Percentiles rank a stretch among this genome's conserved stretches.
Evolutionary conservation across 1,284 basidiomycete genomes (phyloP).

Genomic region (Cutaneotrichosporon cavernicola): DNA sequence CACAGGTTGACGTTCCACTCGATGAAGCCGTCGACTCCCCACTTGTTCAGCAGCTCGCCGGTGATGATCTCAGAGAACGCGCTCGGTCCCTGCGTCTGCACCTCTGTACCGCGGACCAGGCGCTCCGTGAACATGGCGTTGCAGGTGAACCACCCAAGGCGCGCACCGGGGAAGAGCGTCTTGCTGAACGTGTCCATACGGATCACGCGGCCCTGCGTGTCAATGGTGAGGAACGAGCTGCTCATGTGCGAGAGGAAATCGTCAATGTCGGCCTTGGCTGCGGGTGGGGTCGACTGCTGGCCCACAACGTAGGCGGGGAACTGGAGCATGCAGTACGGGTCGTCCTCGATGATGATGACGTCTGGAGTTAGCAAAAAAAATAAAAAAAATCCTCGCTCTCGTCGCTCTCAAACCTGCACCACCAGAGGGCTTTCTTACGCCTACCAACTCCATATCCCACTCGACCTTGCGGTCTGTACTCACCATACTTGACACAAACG

Average conservation of each 20-base stretch:
- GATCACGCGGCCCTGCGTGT: slow-evolving; percentile 40
- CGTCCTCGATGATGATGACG: slow-evolving; percentile 69
- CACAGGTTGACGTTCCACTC: slow-evolving; percentile 65
- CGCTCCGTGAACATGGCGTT: slow-evolving; percentile 59
- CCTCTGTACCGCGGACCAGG: slow-evolving; percentile 66
- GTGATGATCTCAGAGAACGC: slow-evolving; percentile 63
- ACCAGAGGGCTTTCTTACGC: neutral
- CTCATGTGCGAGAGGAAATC: slow-evolving; percentile 52
- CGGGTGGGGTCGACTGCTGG: slow-evolving; percentile 9
- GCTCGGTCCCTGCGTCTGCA: slow-evolving; percentile 65
- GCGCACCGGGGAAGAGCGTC: slow-evolving; percentile 69
- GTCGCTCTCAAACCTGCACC: neutral
- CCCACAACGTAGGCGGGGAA: slow-evolving; percentile 24
- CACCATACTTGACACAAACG: slow-evolving; percentile 66
- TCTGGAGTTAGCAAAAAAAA: slow-evolving; percentile 54
- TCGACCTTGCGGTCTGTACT: slow-evolving; percentile 5
- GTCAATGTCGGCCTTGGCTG: slow-evolving; percentile 21
- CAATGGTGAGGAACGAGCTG: slow-evolving; percentile 64
- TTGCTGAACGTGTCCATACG: slow-evolving; percentile 41
- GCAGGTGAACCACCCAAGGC: slow-evolving; percentile 69
- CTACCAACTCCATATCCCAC: neutral
- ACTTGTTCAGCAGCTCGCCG: slow-evolving; percentile 61
- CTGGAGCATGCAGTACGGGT: slow-evolving; percentile 71
- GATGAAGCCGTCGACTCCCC: slow-evolving; percentile 66
- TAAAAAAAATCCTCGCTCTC: too few relatives aligned